These are phyloP conservation scores for Globisporangium alternatum DNA, from an alignment of 352 stramenopile species.

Conservation along the genomic window DNA sequence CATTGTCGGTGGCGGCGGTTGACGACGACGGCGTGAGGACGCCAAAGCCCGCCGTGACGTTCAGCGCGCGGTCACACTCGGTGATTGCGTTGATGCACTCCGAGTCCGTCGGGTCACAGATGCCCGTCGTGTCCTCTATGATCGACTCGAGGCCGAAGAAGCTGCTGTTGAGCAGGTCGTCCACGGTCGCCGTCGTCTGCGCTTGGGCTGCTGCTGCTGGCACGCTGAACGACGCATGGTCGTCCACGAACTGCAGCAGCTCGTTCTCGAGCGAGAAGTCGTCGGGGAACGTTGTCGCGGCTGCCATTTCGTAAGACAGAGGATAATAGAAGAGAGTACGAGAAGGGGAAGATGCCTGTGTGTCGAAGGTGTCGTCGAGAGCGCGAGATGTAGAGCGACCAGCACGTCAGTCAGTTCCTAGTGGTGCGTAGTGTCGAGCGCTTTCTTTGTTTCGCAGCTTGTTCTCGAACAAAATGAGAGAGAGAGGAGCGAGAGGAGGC, in stretches of 20 bases:
- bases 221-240: constrained; percentile 14
- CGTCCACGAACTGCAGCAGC: constrained; percentile 35
- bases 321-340: not conserved
- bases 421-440: not conserved
- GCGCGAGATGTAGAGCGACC: not conserved
- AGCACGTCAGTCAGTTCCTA: not conserved
- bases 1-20: constrained; percentile 21
- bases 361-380: not conserved
- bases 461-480: constrained; percentile 17
- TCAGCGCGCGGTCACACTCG: constrained; percentile 20
- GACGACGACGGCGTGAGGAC: not conserved
- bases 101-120: not conserved
- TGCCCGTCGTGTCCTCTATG: not conserved
- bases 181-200: constrained; percentile 13
- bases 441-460: not conserved
- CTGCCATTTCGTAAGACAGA: constrained; percentile 7
- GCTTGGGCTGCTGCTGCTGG: not conserved
- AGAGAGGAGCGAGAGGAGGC: not conserved
- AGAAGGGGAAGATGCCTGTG: not conserved
- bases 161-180: constrained; percentile 28
- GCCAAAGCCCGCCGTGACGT: constrained; percentile 14
- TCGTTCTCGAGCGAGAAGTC: constrained; percentile 34
- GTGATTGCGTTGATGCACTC: not conserved
- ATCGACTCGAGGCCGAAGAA: constrained; percentile 19
- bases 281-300: constrained; percentile 24